Base-by-base conservation (phyloP, 2,329 filamentous ascomycete species). In the Alternaria sp. region DNA sequence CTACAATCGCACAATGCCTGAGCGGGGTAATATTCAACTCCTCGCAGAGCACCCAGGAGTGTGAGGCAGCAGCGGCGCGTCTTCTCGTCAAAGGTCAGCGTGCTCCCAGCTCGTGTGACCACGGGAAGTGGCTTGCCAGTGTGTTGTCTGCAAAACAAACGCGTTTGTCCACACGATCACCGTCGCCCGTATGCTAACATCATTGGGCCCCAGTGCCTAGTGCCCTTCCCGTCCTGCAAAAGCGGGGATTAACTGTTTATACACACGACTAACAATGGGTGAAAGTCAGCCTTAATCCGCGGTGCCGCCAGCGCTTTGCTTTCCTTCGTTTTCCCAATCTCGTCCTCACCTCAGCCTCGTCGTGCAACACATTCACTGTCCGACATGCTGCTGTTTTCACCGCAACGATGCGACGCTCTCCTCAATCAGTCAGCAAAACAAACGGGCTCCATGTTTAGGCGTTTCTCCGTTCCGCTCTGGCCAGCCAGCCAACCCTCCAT, bases 301-400 rank as follows among this genome's bases (percentile, higher is more conserved):
- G 47, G 59, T 62, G 58, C 59, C 60, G 58, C 54, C 59, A 43
- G 59, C 62, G 55, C 56, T 54, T 56, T 47, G 17, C 30, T 26
- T 67, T 61, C 51, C 50, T 61, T 60, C 51, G 54, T 63, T 67
- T 52, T 52, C 50, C 43, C 46, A 46, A 17, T 28, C 46, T 30
- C 21, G 32, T 43, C 54, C 57, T 62, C 32, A 50, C 59, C 30
- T 26, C 44, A 36, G 45, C 61, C 52, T 54, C 47, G 32, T 50
- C 45, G 32, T 40, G 40, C 54, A 61, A 54, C 13, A 17, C 13
- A 23, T n/a, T 36, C 49, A 36, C 30, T 69, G 61, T 68, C 63
- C 59, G 67, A 64, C 56, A 74, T 74, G 71, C 69, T 74, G 56
- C 66, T 73, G 44, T 68, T 74, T 57, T 71, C 69, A 64, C 59